A percentile compares a stretch with the other conserved stretches of the same genome.
Evolutionary conservation across 805 yeast genomes (phyloP).

Genomic region (Saturnispora quitensis): DNA sequence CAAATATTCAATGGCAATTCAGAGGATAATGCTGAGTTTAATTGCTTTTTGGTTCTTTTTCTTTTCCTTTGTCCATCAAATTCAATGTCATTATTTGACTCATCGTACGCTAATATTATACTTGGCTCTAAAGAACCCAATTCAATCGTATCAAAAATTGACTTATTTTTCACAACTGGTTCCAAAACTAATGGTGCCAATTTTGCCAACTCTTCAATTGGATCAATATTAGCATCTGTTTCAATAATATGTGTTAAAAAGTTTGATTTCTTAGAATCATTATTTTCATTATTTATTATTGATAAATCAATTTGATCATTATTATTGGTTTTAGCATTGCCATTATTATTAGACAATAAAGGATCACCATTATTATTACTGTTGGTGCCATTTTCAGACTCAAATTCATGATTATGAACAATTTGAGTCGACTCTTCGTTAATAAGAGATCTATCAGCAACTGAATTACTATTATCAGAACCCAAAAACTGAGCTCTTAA

Average conservation of each 20-base stretch:
- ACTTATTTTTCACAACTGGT: background rate
- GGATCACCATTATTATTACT: background rate
- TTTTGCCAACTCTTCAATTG: constrained; percentile 1
- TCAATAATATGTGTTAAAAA: background rate
- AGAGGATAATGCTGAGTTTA: constrained; percentile 3
- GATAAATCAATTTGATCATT: background rate
- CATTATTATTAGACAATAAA: background rate
- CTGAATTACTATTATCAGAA: background rate
- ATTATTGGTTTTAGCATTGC: background rate
- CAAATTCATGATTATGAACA: background rate
- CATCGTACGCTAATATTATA: constrained; percentile 2
- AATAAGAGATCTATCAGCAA: background rate
- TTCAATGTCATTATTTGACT: background rate
- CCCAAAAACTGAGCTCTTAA: constrained; percentile 23
- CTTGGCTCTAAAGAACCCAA: constrained; percentile 8
- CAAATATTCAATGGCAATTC: constrained; percentile 18
- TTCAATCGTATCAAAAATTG: constrained; percentile 9
- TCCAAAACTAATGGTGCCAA: background rate
- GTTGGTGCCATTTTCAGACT: background rate
- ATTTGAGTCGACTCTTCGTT: background rate
- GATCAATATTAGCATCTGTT: background rate
- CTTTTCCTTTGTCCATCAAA: constrained; percentile 10
- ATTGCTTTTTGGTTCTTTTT: constrained; percentile 15
- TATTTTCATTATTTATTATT: background rate
- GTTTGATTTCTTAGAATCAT: background rate